Evolutionary conservation across 345 rosid genomes (phyloP).

Genomic region (Clausena lansium): DNA sequence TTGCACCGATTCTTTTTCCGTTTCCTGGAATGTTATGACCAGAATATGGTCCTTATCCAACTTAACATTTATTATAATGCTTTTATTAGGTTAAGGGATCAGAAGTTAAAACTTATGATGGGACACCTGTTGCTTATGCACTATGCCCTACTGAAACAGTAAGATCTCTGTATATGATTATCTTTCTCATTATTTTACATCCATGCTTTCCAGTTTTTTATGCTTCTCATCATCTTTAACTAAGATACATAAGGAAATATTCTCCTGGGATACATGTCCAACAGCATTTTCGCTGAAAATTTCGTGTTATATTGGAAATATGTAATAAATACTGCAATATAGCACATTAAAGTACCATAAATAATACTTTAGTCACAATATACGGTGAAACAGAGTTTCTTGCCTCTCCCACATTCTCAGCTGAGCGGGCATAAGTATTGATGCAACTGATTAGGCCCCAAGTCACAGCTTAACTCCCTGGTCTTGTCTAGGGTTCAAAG

Average conservation of each 20-base stretch:
- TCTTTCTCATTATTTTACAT: neutral
- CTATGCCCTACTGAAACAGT: conserved; percentile 75
- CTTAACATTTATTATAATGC: neutral
- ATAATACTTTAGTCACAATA: neutral
- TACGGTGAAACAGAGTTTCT: neutral
- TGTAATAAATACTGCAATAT: neutral
- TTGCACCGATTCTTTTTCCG: neutral
- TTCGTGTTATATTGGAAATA: neutral
- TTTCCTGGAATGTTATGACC: neutral
- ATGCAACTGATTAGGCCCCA: neutral
- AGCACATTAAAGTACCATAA: neutral
- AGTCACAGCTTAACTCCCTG: neutral
- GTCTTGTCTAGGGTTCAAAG: neutral
- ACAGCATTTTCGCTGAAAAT: neutral
- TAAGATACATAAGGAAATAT: neutral
- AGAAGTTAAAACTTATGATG: conserved; percentile 64
- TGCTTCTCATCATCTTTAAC: neutral
- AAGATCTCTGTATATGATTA: conserved; percentile 9
- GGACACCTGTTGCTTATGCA: conserved; percentile 79
- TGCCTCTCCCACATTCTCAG: neutral
- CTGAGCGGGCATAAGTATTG: neutral
- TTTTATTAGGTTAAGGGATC: conserved; percentile 71
- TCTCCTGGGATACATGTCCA: neutral
- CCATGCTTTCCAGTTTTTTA: neutral
- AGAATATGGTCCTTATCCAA: neutral